A percentile compares a stretch with the other conserved stretches of the same genome.
These are phyloP conservation scores for Bidens hawaiensis DNA, from an alignment of 140 eudicot genomes.

Conservation along the genomic window DNA sequence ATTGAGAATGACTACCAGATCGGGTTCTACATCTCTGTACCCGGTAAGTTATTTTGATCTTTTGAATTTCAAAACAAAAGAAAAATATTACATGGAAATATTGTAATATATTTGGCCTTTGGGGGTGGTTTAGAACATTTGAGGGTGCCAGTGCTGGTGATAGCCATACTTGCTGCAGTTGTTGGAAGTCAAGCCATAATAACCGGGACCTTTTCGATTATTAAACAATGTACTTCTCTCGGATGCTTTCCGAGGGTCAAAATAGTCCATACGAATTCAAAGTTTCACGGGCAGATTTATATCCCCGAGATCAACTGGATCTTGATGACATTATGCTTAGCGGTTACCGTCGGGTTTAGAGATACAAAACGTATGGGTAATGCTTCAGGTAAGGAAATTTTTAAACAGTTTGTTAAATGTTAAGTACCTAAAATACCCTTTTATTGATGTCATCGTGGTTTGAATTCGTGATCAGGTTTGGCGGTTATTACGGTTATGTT, in stretches of 20 bases:
- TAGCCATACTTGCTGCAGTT: slow-evolving; percentile 95
- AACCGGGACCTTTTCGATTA: slow-evolving; percentile 91
- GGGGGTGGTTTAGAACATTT: slow-evolving; percentile 44
- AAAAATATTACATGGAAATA: neutral
- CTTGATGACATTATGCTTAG: slow-evolving; percentile 83
- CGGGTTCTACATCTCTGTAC: slow-evolving; percentile 96
- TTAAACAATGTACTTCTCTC: slow-evolving; percentile 86
- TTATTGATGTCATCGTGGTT: slow-evolving; percentile 1
- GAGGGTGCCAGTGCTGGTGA: slow-evolving; percentile 77
- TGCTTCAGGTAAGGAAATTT: slow-evolving; percentile 60
- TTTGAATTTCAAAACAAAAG: neutral
- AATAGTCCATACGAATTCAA: slow-evolving; percentile 86
- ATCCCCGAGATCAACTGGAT: slow-evolving; percentile 96
- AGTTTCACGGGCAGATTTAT: slow-evolving; percentile 88
- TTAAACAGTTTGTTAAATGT: neutral
- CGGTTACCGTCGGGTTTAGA: slow-evolving; percentile 94
- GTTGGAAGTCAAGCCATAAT: slow-evolving; percentile 99
- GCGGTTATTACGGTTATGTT: slow-evolving; percentile 96
- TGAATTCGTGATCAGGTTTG: slow-evolving; percentile 57
- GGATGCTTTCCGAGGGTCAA: slow-evolving; percentile 95
- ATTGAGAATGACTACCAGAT: slow-evolving; percentile 43
- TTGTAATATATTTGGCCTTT: neutral
- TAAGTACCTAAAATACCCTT: neutral
- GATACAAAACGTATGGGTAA: slow-evolving; percentile 90
- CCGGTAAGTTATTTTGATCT: slow-evolving; percentile 37